Percentiles rank a stretch among this genome's conserved stretches.
These are phyloP conservation scores for Dactylellina cionopaga DNA, from an alignment of 2,329 filamentous ascomycete species.

Conservation along the genomic window DNA sequence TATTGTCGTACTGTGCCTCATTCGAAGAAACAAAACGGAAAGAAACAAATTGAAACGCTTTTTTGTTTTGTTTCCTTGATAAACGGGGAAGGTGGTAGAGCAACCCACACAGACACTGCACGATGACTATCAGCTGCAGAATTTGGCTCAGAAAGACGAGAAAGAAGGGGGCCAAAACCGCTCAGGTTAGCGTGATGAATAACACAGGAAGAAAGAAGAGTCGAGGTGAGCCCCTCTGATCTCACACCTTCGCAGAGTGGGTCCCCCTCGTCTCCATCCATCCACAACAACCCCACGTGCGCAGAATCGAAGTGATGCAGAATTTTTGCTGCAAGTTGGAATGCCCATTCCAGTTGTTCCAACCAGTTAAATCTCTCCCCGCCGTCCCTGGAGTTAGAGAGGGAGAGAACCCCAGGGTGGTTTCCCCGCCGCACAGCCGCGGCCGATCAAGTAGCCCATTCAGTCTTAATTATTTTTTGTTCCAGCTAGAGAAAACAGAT, in stretches of 20 bases:
- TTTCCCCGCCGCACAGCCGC: conserved; percentile 30
- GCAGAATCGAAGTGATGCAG: conserved; percentile 17
- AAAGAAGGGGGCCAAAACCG: not conserved
- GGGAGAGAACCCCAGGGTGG: too few species aligned
- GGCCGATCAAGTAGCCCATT: conserved; percentile 17
- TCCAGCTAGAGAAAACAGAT: not conserved
- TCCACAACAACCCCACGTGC: conserved; percentile 44
- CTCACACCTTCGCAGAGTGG: conserved; percentile 19
- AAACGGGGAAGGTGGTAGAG: conserved; percentile 24
- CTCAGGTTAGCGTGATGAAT: too few species aligned
- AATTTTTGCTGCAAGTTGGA: not conserved
- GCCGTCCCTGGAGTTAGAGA: too few species aligned
- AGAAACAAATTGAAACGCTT: conserved; percentile 32
- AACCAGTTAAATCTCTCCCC: conserved; percentile 28
- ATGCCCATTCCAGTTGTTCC: conserved; percentile 16
- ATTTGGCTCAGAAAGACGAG: too few species aligned
- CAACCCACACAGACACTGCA: conserved; percentile 7
- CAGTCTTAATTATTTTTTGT: not conserved
- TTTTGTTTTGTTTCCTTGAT: not conserved
- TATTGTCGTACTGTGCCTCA: not conserved
- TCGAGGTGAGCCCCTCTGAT: conserved; percentile 17
- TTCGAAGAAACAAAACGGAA: not conserved
- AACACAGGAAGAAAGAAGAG: too few species aligned
- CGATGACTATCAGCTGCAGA: not conserved
- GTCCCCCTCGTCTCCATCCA: conserved; percentile 47